Base-by-base conservation (phyloP, 208 protist species). In the Acanthamoeba divionensis region DNA sequence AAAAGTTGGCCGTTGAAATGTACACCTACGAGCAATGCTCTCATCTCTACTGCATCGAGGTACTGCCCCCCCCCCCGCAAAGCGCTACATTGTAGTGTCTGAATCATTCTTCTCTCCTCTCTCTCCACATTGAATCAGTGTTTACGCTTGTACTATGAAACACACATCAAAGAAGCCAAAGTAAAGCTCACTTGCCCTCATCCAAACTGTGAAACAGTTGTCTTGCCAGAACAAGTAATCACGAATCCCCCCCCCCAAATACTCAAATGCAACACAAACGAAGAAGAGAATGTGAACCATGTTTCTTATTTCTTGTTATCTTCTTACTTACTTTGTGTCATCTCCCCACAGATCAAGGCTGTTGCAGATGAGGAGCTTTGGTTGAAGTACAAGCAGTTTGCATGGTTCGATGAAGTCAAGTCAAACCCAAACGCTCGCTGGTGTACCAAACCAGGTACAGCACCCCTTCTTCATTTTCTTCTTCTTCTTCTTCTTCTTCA, bases 371-470 rank as follows among this genome's bases (percentile, higher is more conserved):
- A 7, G 18, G 18, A 7, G 15, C 45, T 82, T 21, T 8, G 54
- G 29, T 50, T 44, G 5, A 82, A 82, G 71, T 82, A 82, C 71
- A n/a, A 57, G 0, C 71, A 82, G 21, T 82, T 82, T 24, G 38
- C 71, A 15, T 82, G 71, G 71, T 82, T 57, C 45, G 45, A 82
- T 50, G 2, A 82, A 50, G 71, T 82, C 44, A 82, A 82, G 47
- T 36, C 13, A 29, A 82, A 82, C 71, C 71, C 71, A 29, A 82
- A 82, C 71, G 41, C 71, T 1, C 71, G 71, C 21, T 82, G 71
- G 71, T 82, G 71, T 33, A 82, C 71, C 71, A 50, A 57, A 33
- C 71, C 71, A 6, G 71, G 71, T 82, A 50, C 10, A 2, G 6
- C 54, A n/a, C 13, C 3, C 41, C 33, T 45, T 24, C 24, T 18